Evolutionary conservation across 2,329 filamentous ascomycete genomes (phyloP).

Genomic region (Calonectria fujianensis): DNA sequence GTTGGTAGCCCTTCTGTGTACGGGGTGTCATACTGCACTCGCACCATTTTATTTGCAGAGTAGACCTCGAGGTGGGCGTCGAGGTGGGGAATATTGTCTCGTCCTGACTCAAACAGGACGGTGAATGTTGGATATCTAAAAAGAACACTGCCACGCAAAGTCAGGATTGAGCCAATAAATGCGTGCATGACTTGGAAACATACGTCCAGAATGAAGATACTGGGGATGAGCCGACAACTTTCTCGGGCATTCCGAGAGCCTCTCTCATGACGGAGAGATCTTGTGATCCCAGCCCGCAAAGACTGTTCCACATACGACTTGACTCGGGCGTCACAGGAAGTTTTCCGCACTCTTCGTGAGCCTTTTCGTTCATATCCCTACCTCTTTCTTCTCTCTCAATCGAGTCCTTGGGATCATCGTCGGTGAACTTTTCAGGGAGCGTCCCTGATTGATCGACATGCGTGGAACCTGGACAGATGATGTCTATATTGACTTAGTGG

Average conservation of each 20-base stretch:
- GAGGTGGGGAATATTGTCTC: conserved; percentile 5
- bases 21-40: conserved; percentile 1
- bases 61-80: conserved; percentile 16
- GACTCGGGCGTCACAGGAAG: background rate
- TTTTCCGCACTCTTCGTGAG: background rate
- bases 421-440: background rate
- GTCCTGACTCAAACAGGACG: background rate
- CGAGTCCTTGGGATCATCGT: background rate
- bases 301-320: background rate
- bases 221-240: background rate
- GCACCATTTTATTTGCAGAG: conserved; percentile 8
- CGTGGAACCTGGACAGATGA: background rate
- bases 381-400: background rate
- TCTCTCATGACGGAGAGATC: conserved; percentile 1
- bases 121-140: background rate
- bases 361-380: background rate
- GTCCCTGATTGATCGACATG: background rate
- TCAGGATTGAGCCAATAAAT: background rate
- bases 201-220: background rate
- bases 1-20: background rate
- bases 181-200: background rate
- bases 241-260: background rate
- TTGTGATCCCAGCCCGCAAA: background rate
- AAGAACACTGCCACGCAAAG: background rate
- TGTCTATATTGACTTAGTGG: background rate